These are phyloP conservation scores for Cytospora schulzeri DNA, from an alignment of 2,329 filamentous ascomycete species.

Conservation along the genomic window DNA sequence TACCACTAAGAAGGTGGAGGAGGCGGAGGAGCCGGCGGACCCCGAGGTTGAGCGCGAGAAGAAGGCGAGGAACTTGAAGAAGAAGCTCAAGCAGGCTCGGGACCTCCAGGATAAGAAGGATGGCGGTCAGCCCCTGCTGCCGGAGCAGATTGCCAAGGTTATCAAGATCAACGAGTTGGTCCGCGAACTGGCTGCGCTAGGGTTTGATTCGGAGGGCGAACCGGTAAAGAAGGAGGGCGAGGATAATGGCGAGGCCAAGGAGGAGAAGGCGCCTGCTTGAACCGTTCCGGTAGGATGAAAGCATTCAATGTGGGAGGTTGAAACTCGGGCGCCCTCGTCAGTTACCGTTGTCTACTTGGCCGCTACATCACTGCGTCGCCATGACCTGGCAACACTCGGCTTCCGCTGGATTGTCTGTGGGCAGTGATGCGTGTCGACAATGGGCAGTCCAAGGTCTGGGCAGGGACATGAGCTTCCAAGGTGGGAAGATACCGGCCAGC, in stretches of 20 bases:
- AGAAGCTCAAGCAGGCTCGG: conserved; percentile 92
- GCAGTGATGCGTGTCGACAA: neutral
- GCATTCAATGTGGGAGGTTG: neutral
- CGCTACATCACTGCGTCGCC: neutral
- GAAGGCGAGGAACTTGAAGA: conserved; percentile 86
- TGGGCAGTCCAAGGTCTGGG: neutral
- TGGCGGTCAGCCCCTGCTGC: conserved; percentile 77
- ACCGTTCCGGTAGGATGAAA: neutral
- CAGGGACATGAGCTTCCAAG: neutral
- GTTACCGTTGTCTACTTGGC: neutral
- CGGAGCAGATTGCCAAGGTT: conserved; percentile 96
- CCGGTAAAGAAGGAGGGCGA: conserved; percentile 31
- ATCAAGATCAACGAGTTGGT: conserved; percentile 96
- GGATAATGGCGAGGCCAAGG: conserved; percentile 7
- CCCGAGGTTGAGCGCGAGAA: conserved; percentile 83
- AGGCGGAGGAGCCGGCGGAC: conserved; percentile 46
- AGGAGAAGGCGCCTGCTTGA: conserved; percentile 27
- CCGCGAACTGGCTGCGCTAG: conserved; percentile 80
- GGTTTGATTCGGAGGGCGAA: conserved; percentile 80
- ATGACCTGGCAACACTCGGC: neutral
- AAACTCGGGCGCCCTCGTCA: neutral
- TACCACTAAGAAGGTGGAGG: conserved; percentile 42
- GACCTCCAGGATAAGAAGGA: conserved; percentile 92
- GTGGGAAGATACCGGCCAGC: neutral
- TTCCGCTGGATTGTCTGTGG: neutral